A percentile compares a stretch with the other conserved stretches of the same genome.
These are phyloP conservation scores for Mycogone perniciosa DNA, from an alignment of 2,329 filamentous ascomycete genomes.

Conservation along the genomic window DNA sequence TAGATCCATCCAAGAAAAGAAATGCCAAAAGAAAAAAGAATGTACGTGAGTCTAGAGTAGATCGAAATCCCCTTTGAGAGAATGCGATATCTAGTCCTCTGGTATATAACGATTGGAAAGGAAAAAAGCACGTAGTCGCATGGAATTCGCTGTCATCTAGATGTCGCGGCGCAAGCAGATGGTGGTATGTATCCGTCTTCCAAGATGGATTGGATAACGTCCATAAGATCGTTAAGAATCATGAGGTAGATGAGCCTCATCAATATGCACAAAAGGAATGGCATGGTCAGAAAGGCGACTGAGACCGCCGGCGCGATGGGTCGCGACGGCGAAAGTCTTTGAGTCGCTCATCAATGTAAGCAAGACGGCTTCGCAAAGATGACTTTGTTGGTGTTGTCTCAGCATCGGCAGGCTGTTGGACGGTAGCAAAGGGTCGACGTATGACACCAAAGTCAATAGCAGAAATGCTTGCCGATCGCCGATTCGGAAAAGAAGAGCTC, in stretches of 20 bases:
- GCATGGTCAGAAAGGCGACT: constrained; percentile 40
- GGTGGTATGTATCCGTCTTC: neutral
- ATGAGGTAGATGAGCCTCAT: neutral
- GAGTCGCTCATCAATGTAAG: constrained; percentile 53
- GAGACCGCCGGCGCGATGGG: constrained; percentile 37
- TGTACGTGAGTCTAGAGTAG: neutral
- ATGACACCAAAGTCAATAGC: constrained; percentile 39
- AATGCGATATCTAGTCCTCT: neutral
- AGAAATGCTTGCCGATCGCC: constrained; percentile 42
- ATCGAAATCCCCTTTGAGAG: constrained; percentile 6
- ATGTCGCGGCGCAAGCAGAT: neutral
- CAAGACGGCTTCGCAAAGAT: constrained; percentile 45
- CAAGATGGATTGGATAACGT: neutral
- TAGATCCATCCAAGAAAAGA: constrained; percentile 1
- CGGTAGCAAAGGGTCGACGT: constrained; percentile 50
- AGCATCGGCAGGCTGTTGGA: constrained; percentile 41
- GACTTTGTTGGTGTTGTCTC: constrained; percentile 28
- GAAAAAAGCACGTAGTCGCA: neutral
- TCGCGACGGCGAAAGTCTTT: constrained; percentile 46
- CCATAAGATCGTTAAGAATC: constrained; percentile 7
- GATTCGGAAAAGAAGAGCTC: constrained; percentile 57
- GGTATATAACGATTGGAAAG: neutral
- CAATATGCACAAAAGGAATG: constrained; percentile 16
- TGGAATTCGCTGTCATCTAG: neutral
- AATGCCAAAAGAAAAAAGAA: neutral